Percentiles rank a stretch among this genome's conserved stretches.
phyloP scores from a whole-genome alignment of 1,284 basidiomycete genomes.

The Fomitopsis palustris region DNA sequence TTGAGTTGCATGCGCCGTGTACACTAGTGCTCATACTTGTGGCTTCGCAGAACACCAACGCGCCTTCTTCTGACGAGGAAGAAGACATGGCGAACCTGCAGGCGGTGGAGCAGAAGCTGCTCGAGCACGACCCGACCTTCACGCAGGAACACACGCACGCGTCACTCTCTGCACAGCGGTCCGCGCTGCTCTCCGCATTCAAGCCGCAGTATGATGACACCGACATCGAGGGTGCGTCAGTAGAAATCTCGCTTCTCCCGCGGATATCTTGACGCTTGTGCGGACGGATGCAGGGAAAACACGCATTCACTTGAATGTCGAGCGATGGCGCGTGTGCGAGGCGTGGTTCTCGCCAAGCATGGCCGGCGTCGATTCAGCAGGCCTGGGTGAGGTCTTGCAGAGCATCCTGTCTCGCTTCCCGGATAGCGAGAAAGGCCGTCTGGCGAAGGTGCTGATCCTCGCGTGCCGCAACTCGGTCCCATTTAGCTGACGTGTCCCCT shows the following conservation, averaged over 20 bases:
- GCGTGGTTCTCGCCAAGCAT: slow-evolving; percentile 91
- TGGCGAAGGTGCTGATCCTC: slow-evolving; percentile 27
- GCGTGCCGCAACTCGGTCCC: not conserved
- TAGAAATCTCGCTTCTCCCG: too few species aligned
- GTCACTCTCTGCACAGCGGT: slow-evolving; percentile 71
- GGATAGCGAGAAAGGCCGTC: slow-evolving; percentile 47
- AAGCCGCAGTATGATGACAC: slow-evolving; percentile 68
- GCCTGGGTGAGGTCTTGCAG: slow-evolving; percentile 87
- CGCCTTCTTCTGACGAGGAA: slow-evolving; percentile 94
- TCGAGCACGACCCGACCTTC: slow-evolving; percentile 84
- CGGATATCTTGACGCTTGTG: not conserved
- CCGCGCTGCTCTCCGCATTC: slow-evolving; percentile 85
- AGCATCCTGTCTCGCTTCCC: slow-evolving; percentile 83
- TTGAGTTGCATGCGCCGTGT: not conserved
- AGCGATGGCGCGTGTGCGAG: slow-evolving; percentile 91
- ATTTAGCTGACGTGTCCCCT: slow-evolving; percentile 3
- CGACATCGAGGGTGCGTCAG: slow-evolving; percentile 58
- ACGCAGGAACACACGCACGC: slow-evolving; percentile 81
- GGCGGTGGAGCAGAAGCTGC: slow-evolving; percentile 77
- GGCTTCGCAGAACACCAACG: slow-evolving; percentile 63
- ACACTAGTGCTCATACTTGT: not conserved
- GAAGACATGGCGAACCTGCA: slow-evolving; percentile 80
- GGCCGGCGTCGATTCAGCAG: slow-evolving; percentile 94
- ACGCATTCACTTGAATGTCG: slow-evolving; percentile 90
- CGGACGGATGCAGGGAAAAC: slow-evolving; percentile 42